Conservation (phyloP, 768 basidiomycete species). For the Lyophyllum semitale region DNA sequence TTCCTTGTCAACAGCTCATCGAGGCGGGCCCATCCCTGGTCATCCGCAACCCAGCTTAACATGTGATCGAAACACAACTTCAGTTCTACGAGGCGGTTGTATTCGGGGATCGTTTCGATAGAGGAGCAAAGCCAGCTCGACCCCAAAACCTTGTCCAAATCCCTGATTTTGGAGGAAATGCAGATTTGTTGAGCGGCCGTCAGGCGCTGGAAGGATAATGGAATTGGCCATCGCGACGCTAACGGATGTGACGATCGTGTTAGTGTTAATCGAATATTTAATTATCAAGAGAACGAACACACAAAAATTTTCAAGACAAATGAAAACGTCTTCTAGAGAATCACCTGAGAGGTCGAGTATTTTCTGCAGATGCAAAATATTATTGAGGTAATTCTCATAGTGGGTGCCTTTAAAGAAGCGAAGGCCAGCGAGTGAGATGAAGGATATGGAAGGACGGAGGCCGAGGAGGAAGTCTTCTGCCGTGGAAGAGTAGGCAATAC, state of each 20-base stretch:
- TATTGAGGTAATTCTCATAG: background rate
- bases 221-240: background rate
- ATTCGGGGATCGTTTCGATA: background rate
- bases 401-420: background rate
- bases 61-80: background rate
- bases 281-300: background rate
- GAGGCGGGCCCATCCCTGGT: background rate
- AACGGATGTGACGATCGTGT: no score
- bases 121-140: background rate
- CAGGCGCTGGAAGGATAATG: background rate
- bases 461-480: background rate
- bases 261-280: no score
- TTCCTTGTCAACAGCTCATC: background rate
- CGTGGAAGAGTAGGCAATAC: background rate
- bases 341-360: background rate
- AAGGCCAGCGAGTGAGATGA: background rate
- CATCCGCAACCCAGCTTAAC: background rate
- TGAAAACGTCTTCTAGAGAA: background rate
- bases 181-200: background rate
- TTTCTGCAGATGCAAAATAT: background rate
- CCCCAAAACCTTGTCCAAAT: no score
- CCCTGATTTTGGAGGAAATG: background rate
- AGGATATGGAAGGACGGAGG: background rate
- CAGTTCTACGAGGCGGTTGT: background rate
- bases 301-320: background rate